Conservation (phyloP, 2,329 filamentous ascomycete genomes). For the Paecilomyces formosus region DNA sequence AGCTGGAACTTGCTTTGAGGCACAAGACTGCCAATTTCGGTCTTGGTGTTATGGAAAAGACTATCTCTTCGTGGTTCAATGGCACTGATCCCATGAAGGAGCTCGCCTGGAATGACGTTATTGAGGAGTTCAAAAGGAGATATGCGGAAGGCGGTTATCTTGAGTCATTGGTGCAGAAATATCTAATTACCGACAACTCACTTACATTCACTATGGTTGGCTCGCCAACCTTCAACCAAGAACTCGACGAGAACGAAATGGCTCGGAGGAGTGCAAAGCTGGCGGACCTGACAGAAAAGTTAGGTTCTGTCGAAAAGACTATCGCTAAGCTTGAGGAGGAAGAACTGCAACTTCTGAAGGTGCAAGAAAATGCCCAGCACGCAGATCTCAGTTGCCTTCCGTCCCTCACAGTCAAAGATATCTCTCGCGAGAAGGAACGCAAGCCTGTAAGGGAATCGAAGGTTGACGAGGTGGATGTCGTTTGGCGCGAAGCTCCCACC, state of each 20-base stretch:
- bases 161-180: slow-evolving; percentile 79
- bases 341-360: slow-evolving; percentile 70
- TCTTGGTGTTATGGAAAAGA: slow-evolving; percentile 77
- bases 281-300: slow-evolving; percentile 57
- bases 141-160: slow-evolving; percentile 73
- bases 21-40: slow-evolving; percentile 97
- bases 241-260: slow-evolving; percentile 70
- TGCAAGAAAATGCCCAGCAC: slow-evolving; percentile 76
- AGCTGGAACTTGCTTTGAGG: slow-evolving; percentile 85
- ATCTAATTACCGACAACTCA: slow-evolving; percentile 77
- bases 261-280: slow-evolving; percentile 69
- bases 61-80: slow-evolving; percentile 92
- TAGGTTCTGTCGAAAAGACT: slow-evolving; percentile 65
- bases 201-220: slow-evolving; percentile 94
- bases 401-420: slow-evolving; percentile 81
- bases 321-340: slow-evolving; percentile 64
- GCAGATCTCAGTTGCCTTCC: slow-evolving; percentile 84
- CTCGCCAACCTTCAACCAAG: slow-evolving; percentile 64
- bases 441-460: slow-evolving; percentile 57
- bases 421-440: slow-evolving; percentile 68
- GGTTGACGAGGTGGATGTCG: slow-evolving; percentile 60
- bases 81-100: slow-evolving; percentile 88
- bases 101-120: slow-evolving; percentile 83
- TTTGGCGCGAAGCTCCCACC: slow-evolving; percentile 88
- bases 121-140: slow-evolving; percentile 70